Evolutionary conservation across 768 basidiomycete species (phyloP).

Genomic region (Lentinula raphanica): DNA sequence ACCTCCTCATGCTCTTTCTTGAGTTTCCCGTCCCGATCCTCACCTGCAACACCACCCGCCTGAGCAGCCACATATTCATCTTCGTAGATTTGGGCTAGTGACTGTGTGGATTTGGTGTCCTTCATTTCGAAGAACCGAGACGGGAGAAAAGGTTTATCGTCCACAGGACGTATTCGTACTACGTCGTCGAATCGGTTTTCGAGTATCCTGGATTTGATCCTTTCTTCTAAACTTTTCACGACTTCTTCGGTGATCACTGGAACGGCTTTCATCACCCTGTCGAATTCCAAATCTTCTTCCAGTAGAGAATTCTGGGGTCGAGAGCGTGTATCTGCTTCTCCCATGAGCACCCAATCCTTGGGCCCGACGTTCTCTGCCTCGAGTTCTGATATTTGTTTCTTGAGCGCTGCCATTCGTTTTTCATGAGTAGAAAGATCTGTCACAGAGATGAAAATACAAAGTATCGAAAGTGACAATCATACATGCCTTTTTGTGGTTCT

Average conservation of each 20-base stretch:
- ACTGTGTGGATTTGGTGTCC: slow-evolving; percentile 82
- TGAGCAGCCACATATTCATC: slow-evolving; percentile 78
- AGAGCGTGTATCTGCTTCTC: slow-evolving; percentile 77
- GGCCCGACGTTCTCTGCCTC: slow-evolving; percentile 83
- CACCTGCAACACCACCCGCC: slow-evolving; percentile 44
- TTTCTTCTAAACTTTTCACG: slow-evolving; percentile 78
- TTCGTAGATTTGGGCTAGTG: slow-evolving; percentile 94
- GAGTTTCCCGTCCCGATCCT: slow-evolving; percentile 86
- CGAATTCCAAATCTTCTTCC: slow-evolving; percentile 93
- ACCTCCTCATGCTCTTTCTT: slow-evolving; percentile 87
- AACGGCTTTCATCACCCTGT: slow-evolving; percentile 78
- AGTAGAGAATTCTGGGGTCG: slow-evolving; percentile 90
- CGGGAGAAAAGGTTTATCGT: slow-evolving; percentile 87
- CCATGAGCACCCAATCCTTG: slow-evolving; percentile 91
- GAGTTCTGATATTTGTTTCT: slow-evolving; percentile 72
- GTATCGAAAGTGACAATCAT: slow-evolving; percentile 8
- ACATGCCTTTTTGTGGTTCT: slow-evolving; percentile 21
- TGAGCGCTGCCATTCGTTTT: slow-evolving; percentile 67
- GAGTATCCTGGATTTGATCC: slow-evolving; percentile 84
- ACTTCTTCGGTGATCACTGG: slow-evolving; percentile 88
- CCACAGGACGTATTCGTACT: slow-evolving; percentile 68
- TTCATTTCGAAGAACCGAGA: slow-evolving; percentile 85
- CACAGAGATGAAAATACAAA: slow-evolving; percentile 5
- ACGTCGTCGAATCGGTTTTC: slow-evolving; percentile 90
- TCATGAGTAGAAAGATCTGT: slow-evolving; percentile 73